Conservation (phyloP, 1,284 basidiomycete genomes). For the Spongispora temasekensis region DNA sequence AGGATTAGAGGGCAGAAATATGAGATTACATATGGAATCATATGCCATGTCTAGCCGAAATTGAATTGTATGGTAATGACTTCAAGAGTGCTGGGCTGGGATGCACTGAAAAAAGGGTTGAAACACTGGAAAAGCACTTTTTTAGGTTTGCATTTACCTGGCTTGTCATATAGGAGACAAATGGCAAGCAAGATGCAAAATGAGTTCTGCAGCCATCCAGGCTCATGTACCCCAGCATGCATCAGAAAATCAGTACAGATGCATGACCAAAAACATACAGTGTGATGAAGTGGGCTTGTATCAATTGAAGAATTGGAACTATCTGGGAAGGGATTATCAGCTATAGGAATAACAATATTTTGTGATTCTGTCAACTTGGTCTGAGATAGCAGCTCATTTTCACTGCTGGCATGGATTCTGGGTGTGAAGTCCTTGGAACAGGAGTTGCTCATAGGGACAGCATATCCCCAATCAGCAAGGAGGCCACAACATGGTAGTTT, state of each 20-base stretch:
- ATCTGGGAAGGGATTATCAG: neutral
- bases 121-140: conserved; percentile 2
- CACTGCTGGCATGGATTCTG: neutral
- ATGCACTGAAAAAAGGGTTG: neutral
- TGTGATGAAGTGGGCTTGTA: neutral
- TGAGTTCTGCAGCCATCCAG: conserved; percentile 14
- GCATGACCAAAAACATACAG: neutral
- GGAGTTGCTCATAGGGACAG: neutral
- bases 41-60: neutral
- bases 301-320: neutral
- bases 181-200: conserved; percentile 10
- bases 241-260: neutral
- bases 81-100: neutral
- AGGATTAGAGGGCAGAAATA: neutral
- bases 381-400: neutral
- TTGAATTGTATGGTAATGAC: neutral
- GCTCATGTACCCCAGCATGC: conserved; percentile 8
- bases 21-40: neutral
- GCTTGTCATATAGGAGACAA: conserved; percentile 8
- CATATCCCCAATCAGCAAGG: conserved; percentile 5
- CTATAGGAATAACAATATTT: neutral
- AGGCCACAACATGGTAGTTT: neutral
- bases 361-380: neutral
- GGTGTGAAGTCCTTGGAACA: neutral
- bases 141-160: neutral